Percentiles rank a stretch among this genome's conserved stretches.
Evolutionary conservation across 2,329 filamentous ascomycete species (phyloP).

Genomic region (Trichoderma guizhouense): DNA sequence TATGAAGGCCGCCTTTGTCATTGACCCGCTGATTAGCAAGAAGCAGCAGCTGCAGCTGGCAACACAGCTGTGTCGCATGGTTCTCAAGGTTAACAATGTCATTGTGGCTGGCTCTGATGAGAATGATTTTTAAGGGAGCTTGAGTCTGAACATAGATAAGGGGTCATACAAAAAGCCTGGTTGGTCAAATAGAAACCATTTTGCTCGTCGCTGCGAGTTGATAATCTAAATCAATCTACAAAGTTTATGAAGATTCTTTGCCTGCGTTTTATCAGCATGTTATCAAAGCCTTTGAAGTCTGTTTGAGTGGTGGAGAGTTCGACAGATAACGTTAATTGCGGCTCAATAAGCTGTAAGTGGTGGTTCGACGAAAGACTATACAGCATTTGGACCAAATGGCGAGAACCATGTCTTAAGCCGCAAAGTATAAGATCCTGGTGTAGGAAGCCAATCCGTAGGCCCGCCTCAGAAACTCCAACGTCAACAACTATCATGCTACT

Average conservation of each 20-base stretch:
- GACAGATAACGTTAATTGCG: background rate
- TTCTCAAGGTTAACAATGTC: constrained; percentile 95
- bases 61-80: constrained; percentile 97
- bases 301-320: background rate
- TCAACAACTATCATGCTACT: background rate
- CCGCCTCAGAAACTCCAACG: background rate
- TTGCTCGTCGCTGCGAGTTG: constrained; percentile 11
- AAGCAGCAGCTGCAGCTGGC: constrained; percentile 94
- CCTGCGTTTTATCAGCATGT: background rate
- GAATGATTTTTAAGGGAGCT: constrained; percentile 68
- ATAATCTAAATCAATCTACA: constrained; percentile 13
- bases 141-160: constrained; percentile 21
- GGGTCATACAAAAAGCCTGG: constrained; percentile 28
- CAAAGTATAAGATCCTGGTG: background rate
- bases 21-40: constrained; percentile 97
- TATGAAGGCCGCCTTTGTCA: constrained; percentile 97
- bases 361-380: background rate
- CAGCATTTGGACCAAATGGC: background rate
- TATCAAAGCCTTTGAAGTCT: background rate
- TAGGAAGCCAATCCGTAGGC: background rate
- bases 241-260: background rate
- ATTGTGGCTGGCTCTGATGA: constrained; percentile 87
- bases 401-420: too few species aligned
- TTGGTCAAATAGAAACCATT: constrained; percentile 20
- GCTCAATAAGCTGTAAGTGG: background rate